These are phyloP conservation scores for Paecilomyces sp. DNA, from an alignment of 2,329 filamentous ascomycete species.

Conservation along the genomic window DNA sequence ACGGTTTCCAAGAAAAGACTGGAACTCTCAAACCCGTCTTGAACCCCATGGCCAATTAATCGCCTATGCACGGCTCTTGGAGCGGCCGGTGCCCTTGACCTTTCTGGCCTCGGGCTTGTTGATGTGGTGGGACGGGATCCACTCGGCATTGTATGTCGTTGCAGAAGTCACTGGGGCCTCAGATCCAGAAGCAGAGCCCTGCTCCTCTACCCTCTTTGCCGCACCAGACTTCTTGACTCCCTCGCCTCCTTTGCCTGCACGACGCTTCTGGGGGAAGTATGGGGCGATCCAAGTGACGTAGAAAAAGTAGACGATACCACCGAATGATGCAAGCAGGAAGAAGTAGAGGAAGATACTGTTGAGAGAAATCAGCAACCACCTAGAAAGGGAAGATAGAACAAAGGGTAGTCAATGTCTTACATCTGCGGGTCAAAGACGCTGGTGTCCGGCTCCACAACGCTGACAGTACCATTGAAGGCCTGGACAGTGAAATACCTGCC, in stretches of 20 bases:
- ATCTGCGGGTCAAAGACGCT: slow-evolving; percentile 94
- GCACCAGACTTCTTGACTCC: slow-evolving; percentile 55
- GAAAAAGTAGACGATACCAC: slow-evolving; percentile 83
- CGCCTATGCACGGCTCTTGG: slow-evolving; percentile 27
- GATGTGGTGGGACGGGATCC: slow-evolving; percentile 86
- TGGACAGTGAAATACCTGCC: slow-evolving; percentile 67
- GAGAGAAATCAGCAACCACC: slow-evolving; percentile 8
- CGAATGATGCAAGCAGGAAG: slow-evolving; percentile 72
- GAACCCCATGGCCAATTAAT: neutral
- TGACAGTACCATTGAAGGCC: slow-evolving; percentile 75
- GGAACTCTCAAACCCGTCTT: neutral
- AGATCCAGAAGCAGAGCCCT: slow-evolving; percentile 58
- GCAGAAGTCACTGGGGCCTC: slow-evolving; percentile 64
- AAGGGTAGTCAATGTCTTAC: slow-evolving; percentile 47
- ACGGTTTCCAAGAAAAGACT: neutral
- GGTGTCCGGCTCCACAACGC: slow-evolving; percentile 81
- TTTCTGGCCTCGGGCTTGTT: slow-evolving; percentile 69
- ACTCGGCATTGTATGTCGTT: slow-evolving; percentile 81
- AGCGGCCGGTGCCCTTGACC: slow-evolving; percentile 44
- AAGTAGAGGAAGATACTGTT: slow-evolving; percentile 93
- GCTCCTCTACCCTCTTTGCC: slow-evolving; percentile 60
- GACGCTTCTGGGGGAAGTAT: slow-evolving; percentile 79
- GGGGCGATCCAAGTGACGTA: slow-evolving; percentile 97
- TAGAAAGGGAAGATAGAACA: slow-evolving; percentile 1
- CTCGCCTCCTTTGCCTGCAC: slow-evolving; percentile 55